Percentiles rank a stretch among this genome's conserved stretches.
Conservation (phyloP, 1,284 basidiomycete genomes). For the Bjerkandera adusta region DNA sequence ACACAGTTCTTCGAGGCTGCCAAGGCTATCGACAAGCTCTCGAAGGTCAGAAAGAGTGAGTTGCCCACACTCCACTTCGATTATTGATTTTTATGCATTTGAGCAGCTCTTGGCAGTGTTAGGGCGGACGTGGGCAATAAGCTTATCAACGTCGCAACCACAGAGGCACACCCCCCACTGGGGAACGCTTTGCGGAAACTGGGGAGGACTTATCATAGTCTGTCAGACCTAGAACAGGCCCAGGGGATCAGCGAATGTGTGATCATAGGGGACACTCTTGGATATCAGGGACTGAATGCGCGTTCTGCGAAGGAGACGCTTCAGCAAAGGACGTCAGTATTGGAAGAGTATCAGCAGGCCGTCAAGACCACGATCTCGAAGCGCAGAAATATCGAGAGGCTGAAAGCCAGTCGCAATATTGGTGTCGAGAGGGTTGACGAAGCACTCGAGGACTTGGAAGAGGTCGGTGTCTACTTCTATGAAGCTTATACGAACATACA, state of each 20-base stretch:
- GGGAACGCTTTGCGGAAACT: slow-evolving; percentile 81
- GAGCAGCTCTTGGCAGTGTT: slow-evolving; percentile 67
- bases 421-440: slow-evolving; percentile 87
- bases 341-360: slow-evolving; percentile 90
- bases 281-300: slow-evolving; percentile 94
- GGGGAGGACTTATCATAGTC: slow-evolving; percentile 81
- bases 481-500: background rate
- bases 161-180: slow-evolving; percentile 80
- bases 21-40: slow-evolving; percentile 81
- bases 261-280: slow-evolving; percentile 86
- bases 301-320: slow-evolving; percentile 91
- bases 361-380: slow-evolving; percentile 92
- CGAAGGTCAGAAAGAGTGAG: slow-evolving; percentile 76
- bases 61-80: background rate
- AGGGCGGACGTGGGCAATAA: slow-evolving; percentile 89
- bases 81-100: slow-evolving; percentile 1
- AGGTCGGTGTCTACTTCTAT: slow-evolving; percentile 48
- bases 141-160: slow-evolving; percentile 82
- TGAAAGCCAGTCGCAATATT: slow-evolving; percentile 88
- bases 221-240: slow-evolving; percentile 82
- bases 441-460: slow-evolving; percentile 90
- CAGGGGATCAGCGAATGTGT: slow-evolving; percentile 91
- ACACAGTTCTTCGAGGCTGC: slow-evolving; percentile 87
- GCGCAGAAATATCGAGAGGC: slow-evolving; percentile 83
- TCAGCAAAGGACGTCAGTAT: slow-evolving; percentile 78